Percentiles rank a stretch among this genome's conserved stretches.
Evolutionary conservation across 225 moss, liverwort and hornwort genomes (phyloP).

Genomic region (Straminergon stramineum): DNA sequence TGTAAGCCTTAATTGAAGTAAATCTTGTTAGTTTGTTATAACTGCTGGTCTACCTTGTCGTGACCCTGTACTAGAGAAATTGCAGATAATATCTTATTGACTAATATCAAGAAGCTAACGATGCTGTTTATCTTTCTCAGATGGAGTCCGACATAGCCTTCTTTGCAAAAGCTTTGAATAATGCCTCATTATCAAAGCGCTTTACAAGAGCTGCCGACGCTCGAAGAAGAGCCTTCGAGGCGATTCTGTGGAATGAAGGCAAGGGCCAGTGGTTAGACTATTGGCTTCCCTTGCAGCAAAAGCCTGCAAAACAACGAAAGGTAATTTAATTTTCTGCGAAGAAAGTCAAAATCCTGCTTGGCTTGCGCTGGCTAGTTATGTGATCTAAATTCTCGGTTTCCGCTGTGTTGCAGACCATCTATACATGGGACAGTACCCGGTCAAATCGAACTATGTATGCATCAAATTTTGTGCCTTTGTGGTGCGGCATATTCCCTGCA

Average conservation of each 20-base stretch:
- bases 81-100: not conserved
- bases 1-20: not conserved
- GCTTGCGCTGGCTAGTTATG: not conserved
- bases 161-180: conserved; percentile 43
- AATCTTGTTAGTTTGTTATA: not conserved
- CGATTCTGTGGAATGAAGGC: conserved; percentile 62
- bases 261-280: conserved; percentile 71
- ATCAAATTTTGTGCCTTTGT: conserved; percentile 69
- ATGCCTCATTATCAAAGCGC: not conserved
- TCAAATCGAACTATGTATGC: conserved; percentile 31
- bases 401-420: conserved; percentile 9
- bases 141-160: conserved; percentile 60
- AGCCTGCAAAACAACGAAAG: not conserved
- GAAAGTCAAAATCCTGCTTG: not conserved
- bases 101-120: not conserved
- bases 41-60: not conserved
- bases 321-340: not conserved
- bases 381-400: not conserved
- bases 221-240: conserved; percentile 42
- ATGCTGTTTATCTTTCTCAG: conserved; percentile 4
- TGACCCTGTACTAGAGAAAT: not conserved
- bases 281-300: conserved; percentile 50
- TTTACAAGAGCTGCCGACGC: conserved; percentile 30
- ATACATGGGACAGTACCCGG: conserved; percentile 10
- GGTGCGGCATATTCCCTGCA: conserved; percentile 48